Percentiles rank a stretch among this genome's conserved stretches.
phyloP scores from a whole-genome alignment of 108 stramenopile species.

The Nitzschia sp. region DNA sequence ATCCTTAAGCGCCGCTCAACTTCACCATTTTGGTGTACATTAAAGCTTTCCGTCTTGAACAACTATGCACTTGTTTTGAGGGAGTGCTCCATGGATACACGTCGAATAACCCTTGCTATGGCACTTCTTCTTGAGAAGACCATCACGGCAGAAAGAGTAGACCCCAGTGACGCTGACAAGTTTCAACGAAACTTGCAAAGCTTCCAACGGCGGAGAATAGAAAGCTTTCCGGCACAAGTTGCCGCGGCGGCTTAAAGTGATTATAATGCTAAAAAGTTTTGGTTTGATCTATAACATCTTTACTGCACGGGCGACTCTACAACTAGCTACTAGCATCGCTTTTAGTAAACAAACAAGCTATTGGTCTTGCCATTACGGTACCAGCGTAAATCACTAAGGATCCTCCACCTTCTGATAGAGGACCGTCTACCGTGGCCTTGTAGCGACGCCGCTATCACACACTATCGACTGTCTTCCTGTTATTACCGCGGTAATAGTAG shows the following conservation, averaged over 20 bases:
- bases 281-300: too few relatives aligned
- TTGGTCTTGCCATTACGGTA: too few relatives aligned
- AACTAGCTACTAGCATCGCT: too few relatives aligned
- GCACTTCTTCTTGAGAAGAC: background rate
- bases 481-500: too few relatives aligned
- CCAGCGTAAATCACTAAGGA: too few relatives aligned
- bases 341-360: too few relatives aligned
- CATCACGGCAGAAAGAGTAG: background rate
- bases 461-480: too few relatives aligned
- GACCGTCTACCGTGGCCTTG: too few relatives aligned
- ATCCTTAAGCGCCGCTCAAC: background rate
- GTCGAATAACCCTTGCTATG: background rate
- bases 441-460: too few relatives aligned
- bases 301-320: too few relatives aligned
- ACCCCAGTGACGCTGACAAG: background rate
- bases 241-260: background rate
- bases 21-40: constrained; percentile 1
- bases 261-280: too few relatives aligned
- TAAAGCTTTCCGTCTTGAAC: constrained; percentile 5
- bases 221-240: background rate
- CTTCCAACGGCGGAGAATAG: background rate
- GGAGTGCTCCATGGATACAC: constrained; percentile 4
- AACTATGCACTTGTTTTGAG: constrained; percentile 1
- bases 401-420: too few relatives aligned
- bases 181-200: constrained; percentile 1